Evolutionary conservation across 148 eudicot genomes (phyloP).

Genomic region (Fagopyrum esculentum): DNA sequence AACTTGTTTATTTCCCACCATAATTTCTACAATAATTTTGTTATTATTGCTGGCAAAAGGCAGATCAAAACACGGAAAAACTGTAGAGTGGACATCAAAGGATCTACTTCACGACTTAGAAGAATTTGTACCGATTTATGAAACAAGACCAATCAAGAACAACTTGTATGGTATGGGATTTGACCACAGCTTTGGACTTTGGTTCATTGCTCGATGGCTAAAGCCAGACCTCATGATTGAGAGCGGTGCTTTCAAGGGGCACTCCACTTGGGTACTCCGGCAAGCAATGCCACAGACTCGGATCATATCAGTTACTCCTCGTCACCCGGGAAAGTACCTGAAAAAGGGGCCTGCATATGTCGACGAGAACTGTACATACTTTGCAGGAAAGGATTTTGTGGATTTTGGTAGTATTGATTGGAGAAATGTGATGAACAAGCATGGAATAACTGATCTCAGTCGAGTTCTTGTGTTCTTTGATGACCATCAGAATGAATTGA

Average conservation of each 20-base stretch:
- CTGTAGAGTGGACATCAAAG: constrained; percentile 90
- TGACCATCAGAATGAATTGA: constrained; percentile 95
- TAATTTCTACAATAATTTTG: constrained; percentile 26
- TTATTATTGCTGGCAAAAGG: constrained; percentile 81
- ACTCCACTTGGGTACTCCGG: constrained; percentile 92
- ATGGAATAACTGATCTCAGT: constrained; percentile 62
- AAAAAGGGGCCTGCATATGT: constrained; percentile 96
- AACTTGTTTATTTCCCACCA: too few relatives aligned
- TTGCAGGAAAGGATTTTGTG: constrained; percentile 87
- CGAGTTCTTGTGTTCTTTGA: constrained; percentile 88
- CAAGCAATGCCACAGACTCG: constrained; percentile 87
- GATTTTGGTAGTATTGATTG: constrained; percentile 94
- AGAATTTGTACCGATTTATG: constrained; percentile 91
- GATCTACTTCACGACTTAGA: constrained; percentile 75
- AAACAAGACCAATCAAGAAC: constrained; percentile 79
- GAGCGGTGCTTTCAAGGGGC: constrained; percentile 98
- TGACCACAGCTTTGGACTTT: constrained; percentile 97
- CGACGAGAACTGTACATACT: constrained; percentile 89
- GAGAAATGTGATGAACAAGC: constrained; percentile 65
- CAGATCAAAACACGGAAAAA: constrained; percentile 99
- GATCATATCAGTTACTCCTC: constrained; percentile 81
- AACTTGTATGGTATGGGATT: constrained; percentile 99
- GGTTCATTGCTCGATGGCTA: constrained; percentile 89
- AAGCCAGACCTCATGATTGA: constrained; percentile 94
- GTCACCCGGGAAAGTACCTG: constrained; percentile 91